Base-by-base conservation (phyloP, 257 asterid species). In the Solanum chiquidenum region DNA sequence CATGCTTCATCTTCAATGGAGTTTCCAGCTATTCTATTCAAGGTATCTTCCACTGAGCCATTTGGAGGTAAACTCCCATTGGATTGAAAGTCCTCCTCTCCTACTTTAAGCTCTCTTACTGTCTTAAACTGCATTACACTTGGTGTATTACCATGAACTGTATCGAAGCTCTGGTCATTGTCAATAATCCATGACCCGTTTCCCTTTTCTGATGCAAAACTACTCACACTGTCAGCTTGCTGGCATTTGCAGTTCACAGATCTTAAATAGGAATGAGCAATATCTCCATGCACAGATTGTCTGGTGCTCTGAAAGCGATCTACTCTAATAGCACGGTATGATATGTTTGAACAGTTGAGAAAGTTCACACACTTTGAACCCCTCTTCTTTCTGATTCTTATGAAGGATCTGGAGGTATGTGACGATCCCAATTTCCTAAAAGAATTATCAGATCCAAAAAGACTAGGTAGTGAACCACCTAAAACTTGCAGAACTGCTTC, bases 1-100 rank as follows among this genome's bases (percentile, higher is more conserved):
- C 96, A 94, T 42, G 95, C 98, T 90, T 94, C 96, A 62, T 94
- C 94, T 89, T 93, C 98, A 37, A 92, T 83, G 83, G 94, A 87
- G 87, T 88, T 88, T 12, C 89, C 77, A 84, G 64, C 88, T 52
- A n/a, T 86, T 87, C 86, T 90, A 64, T 52, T 84, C 86, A 85
- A 44, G 46, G 84, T n/a, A 77, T 90, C 93, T 49, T 68, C 86
- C 44, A 69, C 46, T 12, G 86, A 69, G 55, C 93, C 94, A 87
- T 86, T 88, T 68, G 90, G 80, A 79, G 55, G 89, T 62, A 91
- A 83, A 69, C 75, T 89, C 86, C 93, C 92, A 75, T 89, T 93
- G 88, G 93, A 85, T 64, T 90, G 86, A 71, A 75, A 76, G n/a
- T 14, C 55, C 71, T 86, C 93, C 27, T 86, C 89, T 49, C 84